A percentile compares a stretch with the other conserved stretches of the same genome.
Conservation (phyloP, 1,284 basidiomycete species). For the Trichosporon sp. region DNA sequence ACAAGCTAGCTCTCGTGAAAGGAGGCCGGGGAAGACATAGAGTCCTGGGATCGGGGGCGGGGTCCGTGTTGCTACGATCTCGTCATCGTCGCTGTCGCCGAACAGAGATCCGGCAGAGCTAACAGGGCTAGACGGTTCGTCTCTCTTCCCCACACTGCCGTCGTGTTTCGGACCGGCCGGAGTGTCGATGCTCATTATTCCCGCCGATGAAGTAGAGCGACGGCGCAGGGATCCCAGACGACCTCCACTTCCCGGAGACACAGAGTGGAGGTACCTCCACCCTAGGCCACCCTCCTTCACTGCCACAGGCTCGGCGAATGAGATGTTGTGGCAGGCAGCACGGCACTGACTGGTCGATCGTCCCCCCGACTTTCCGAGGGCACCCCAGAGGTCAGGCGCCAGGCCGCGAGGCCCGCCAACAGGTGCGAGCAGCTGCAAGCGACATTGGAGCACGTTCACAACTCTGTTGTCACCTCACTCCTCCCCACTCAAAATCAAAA, state of each 20-base stretch:
- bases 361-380: slow-evolving; percentile 5
- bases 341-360: background rate
- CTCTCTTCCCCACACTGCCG: background rate
- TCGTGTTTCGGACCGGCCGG: background rate
- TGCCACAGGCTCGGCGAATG: slow-evolving; percentile 13
- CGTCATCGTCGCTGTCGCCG: slow-evolving; percentile 10
- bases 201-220: too few species aligned
- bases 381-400: background rate
- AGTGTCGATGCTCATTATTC: background rate
- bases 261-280: slow-evolving; percentile 7
- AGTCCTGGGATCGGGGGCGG: slow-evolving; percentile 31
- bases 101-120: slow-evolving; percentile 33
- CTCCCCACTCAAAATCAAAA: slow-evolving; percentile 29
- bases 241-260: background rate
- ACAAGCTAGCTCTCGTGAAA: slow-evolving; percentile 25
- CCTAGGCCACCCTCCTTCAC: background rate
- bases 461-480: slow-evolving; percentile 1
- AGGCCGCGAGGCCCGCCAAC: background rate
- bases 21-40: slow-evolving; percentile 30
- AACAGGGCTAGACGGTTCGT: background rate
- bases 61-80: background rate
- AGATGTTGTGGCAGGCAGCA: background rate
- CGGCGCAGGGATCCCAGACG: too few species aligned
- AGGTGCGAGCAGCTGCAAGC: background rate
- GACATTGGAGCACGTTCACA: slow-evolving; percentile 9